Base-by-base conservation (phyloP, 2,329 filamentous ascomycete genomes). In the Monosporascus sp. region DNA sequence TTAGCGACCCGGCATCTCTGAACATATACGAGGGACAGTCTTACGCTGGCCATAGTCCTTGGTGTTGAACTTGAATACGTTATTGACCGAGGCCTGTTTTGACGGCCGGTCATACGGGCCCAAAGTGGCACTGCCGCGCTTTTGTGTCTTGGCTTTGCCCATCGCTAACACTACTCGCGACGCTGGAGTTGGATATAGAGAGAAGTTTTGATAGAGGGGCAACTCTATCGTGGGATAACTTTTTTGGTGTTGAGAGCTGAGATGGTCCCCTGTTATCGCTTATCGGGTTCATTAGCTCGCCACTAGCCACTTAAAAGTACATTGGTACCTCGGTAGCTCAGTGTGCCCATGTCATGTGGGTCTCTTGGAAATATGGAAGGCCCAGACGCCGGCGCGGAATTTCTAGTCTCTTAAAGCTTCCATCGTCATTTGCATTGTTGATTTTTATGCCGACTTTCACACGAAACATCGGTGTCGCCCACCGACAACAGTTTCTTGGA, bases 1-100 rank as follows among this genome's bases (percentile, higher is more conserved):
- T 44, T 24, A 44, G 41, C 20, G 17, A 26, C 20, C 22, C 22
- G n/a, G 41, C 1, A 24, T 26, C 22, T 26, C 14, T 20, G 41
- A 2, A 24, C 18, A 24, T 7, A 7, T 41, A 35, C 53, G 51
- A 11, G n/a, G n/a, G 15, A 8, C 5, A 18, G 20, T 11, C 6
- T 43, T 7, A n/a, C 45, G 61, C 68, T 89, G 85, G 63, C 93
- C 91, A 60, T 94, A 83, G 70, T 93, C 84, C 48, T 64, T 78
- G 63, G 88, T 94, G 78, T 96, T 96, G 84, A 97, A 96, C 71
- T 95, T 96, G 83, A 97, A 97, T 72, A 97, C 90, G 64, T 89
- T 92, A 75, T 96, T 91, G 66, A 77, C 77, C 54, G 68, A 65
- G 9, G 69, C 63, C 15, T 59, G 58, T 50, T 72, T 67, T 51